Conservation (phyloP, 352 stramenopile genomes). For the Phytopythium sindhum region DNA sequence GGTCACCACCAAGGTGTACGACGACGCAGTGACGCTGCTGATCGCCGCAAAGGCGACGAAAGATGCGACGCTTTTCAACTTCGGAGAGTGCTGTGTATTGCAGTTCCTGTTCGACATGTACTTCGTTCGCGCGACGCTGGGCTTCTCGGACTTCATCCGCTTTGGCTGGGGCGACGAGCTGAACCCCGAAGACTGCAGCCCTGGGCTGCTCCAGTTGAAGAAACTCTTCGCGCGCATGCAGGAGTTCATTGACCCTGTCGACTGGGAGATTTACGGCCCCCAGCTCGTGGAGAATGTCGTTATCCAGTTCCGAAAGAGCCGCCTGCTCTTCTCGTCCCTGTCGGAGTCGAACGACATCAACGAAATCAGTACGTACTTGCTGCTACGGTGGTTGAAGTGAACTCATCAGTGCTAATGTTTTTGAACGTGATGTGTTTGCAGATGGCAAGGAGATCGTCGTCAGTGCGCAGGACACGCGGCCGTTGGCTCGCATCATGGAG, state of each 20-base stretch:
- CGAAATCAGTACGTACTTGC: constrained; percentile 67
- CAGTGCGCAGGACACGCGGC: constrained; percentile 59
- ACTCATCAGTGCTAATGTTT: constrained; percentile 9
- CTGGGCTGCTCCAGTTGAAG: constrained; percentile 51
- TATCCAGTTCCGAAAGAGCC: constrained; percentile 81
- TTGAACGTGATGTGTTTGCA: constrained; percentile 17
- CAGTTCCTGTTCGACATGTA: constrained; percentile 91
- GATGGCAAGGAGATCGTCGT: constrained; percentile 76
- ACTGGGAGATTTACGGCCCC: constrained; percentile 88
- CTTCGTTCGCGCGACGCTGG: constrained; percentile 81
- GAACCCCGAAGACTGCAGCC: constrained; percentile 47
- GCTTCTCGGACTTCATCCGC: constrained; percentile 83
- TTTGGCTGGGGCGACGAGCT: constrained; percentile 87
- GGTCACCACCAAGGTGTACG: constrained; percentile 67
- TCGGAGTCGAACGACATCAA: constrained; percentile 81
- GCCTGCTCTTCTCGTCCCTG: constrained; percentile 81
- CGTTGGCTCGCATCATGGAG: constrained; percentile 66
- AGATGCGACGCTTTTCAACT: constrained; percentile 59
- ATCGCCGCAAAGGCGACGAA: constrained; percentile 45
- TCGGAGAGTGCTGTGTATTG: constrained; percentile 80
- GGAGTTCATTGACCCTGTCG: constrained; percentile 82
- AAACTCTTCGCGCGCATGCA: constrained; percentile 73
- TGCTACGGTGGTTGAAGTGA: neutral
- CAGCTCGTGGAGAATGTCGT: constrained; percentile 86
- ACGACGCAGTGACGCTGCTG: constrained; percentile 57